Conservation (phyloP, 2,329 filamentous ascomycete genomes). For the Botrytis sinoallii region DNA sequence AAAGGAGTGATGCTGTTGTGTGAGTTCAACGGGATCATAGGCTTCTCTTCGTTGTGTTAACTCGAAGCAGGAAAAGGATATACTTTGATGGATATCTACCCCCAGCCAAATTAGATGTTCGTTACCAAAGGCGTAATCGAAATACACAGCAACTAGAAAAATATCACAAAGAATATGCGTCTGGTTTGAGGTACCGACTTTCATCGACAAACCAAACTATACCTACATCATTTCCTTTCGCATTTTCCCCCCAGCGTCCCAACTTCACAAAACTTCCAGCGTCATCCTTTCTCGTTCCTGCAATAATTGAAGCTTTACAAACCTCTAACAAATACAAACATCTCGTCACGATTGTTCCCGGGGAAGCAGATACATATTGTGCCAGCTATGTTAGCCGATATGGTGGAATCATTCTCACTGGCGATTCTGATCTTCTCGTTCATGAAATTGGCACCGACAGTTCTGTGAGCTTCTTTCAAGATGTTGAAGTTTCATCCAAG, state of each 20-base stretch:
- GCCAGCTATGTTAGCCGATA: conserved; percentile 58
- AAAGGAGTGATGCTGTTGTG: conserved; percentile 57
- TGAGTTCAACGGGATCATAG: conserved; percentile 37
- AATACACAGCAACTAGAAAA: conserved; percentile 30
- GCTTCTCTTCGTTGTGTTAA: conserved; percentile 20
- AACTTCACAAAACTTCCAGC: conserved; percentile 39
- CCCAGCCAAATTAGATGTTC: conserved; percentile 32
- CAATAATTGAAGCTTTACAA: conserved; percentile 69
- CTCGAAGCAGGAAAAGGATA: conserved; percentile 56
- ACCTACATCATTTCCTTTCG: conserved; percentile 24
- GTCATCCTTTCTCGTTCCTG: conserved; percentile 71
- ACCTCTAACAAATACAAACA: conserved; percentile 42
- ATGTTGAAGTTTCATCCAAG: conserved; percentile 44
- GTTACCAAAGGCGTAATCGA: conserved; percentile 29
- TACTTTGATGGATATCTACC: conserved; percentile 88
- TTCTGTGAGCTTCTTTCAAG: conserved; percentile 65
- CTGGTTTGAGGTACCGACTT: conserved; percentile 22
- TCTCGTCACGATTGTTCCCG: conserved; percentile 62
- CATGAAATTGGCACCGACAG: conserved; percentile 64
- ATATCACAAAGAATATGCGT: conserved; percentile 29
- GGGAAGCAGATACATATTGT: conserved; percentile 83
- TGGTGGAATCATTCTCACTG: conserved; percentile 64
- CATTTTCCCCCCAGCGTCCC: conserved; percentile 26
- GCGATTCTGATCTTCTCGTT: conserved; percentile 83
- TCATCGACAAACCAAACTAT: conserved; percentile 9